A percentile compares a stretch with the other conserved stretches of the same genome.
Evolutionary conservation across 129 eudicot species (phyloP).

Genomic region (Ambrosia artemisiifolia): DNA sequence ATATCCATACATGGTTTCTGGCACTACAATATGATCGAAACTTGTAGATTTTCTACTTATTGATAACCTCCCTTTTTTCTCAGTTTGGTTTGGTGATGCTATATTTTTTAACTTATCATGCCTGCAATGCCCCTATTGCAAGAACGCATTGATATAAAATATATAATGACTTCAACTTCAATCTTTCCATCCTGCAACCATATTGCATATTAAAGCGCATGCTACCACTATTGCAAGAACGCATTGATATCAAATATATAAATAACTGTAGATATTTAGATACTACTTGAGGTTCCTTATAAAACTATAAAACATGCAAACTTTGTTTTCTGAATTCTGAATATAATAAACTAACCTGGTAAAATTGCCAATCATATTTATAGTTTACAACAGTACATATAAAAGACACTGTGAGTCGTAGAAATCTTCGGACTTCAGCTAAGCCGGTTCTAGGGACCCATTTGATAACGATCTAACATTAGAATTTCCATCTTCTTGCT

Average conservation of each 20-base stretch:
- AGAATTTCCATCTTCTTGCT: conserved; percentile 75
- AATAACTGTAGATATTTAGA: too few species aligned
- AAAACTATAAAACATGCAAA: background rate
- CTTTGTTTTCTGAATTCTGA: background rate
- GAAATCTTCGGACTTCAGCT: conserved; percentile 86
- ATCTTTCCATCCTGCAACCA: conserved; percentile 82
- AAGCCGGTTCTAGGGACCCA: conserved; percentile 95
- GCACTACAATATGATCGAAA: conserved; percentile 75
- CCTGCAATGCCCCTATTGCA: conserved; percentile 94
- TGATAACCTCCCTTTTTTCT: conserved; percentile 86
- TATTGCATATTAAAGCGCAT: background rate
- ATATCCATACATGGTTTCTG: conserved; percentile 44
- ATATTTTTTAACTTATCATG: conserved; percentile 83
- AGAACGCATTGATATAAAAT: too few species aligned
- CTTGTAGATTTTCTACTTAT: conserved; percentile 78
- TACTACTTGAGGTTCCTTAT: background rate
- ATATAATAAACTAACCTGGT: conserved; percentile 60
- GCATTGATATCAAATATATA: too few species aligned
- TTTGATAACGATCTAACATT: conserved; percentile 50
- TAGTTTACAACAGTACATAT: conserved; percentile 91
- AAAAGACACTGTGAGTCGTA: conserved; percentile 84
- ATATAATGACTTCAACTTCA: conserved; percentile 98
- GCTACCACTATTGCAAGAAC: background rate
- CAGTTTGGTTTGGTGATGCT: conserved; percentile 67
- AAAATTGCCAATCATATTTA: conserved; percentile 95